Evolutionary conservation across 2,329 filamentous ascomycete species (phyloP), one percentile per base, ranked within the genome.

Genomic region (Teratosphaeria gauchensis): DNA sequence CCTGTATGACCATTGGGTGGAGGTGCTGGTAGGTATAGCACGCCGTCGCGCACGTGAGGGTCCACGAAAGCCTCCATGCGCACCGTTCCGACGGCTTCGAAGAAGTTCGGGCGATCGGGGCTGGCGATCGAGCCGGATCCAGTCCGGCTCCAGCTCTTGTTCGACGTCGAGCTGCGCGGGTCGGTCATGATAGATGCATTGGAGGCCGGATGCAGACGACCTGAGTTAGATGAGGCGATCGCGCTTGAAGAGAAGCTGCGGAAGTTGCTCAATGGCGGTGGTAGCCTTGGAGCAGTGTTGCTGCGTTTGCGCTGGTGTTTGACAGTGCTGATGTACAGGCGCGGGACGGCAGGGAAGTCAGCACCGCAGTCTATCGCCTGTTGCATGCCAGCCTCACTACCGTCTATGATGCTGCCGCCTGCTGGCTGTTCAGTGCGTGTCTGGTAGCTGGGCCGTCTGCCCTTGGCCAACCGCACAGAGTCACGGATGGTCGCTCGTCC

Each of bases 51-150:
- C 16, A 70, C 62, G 54, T 65, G 65, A 1, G 77, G 76, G 63
- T 85, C 82, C 65, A 99, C 95, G 72, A 97, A 99, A 0, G 94
- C 94, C 73, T 97, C 92, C 92, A 99, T 97, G 31, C 94, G 85
- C 53, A 97, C 85, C 1, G 92, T 97, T 1, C 92, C 91, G 59
- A 95, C 87, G 1, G 88, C 88, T 66, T 95, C 91, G 69, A 94
- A 94, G 76, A 94, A 92, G 72, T 83, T 82, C 68, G 72, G 21
- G 61, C 65, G 48, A 53, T 66, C 16, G 28, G 59, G 63, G 57
- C 67, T 69, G 54, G 62, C 62, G 38, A 66, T 59, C 1, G 68
- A 69, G 24, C 64, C 63, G 2, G 68, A 69, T 28, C 64, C 63
- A 21, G 61, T 63, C 24, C 65, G 58, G 55, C 65, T 69, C 58